Base-by-base conservation (phyloP, 148 eudicot genomes). In the Silene uniflora region DNA sequence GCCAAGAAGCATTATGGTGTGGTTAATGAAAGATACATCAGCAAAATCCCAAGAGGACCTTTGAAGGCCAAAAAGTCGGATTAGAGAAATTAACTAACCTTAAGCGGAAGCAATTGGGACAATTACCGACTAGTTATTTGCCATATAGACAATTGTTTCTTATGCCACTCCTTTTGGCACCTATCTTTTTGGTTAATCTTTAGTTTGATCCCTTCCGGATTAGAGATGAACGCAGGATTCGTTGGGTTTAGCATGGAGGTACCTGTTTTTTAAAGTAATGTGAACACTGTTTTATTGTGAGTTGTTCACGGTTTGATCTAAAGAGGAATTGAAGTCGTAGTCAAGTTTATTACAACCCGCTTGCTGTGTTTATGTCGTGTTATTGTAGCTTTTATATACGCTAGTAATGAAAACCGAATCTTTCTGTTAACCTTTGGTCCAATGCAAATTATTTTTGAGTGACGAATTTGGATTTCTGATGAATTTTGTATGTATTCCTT, bases 1-100 rank as follows among this genome's bases (percentile, higher is more conserved):
- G 82, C 88, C 73, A 90, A 90, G 87, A 92, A 90, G 77, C 86
- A 86, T 65, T 92, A 86, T 58, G 87, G 86, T 12, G 88, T 88
- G 64, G 86, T 92, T 73, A 88, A 90, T 73, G 89, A 83, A 47
- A 92, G 78, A 78, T 89, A 90, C 78, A 75, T 92, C 9, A 88
- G 97, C 67, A 88, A 92, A 81, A 90, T 92, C 65, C 94, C 92
- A 1, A 72, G 78, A 75, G 90, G 89, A 62, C 88, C 86, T 8
- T 19, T 84, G 86, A 84, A 82, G 66, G 80, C 64, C 80, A 91
- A 86, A 83, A 90, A 91, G 83, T 78, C 68, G 17, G 96, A 79
- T 17, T 91, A 91, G 83, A 76, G 70, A 44, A 25, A n/a, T 66
- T 35, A 35, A 69, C 44, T 47, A 19, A 39, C 59, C 47, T 17